Conservation (phyloP, 176 grass and related monocot species). For the Avena eriantha region DNA sequence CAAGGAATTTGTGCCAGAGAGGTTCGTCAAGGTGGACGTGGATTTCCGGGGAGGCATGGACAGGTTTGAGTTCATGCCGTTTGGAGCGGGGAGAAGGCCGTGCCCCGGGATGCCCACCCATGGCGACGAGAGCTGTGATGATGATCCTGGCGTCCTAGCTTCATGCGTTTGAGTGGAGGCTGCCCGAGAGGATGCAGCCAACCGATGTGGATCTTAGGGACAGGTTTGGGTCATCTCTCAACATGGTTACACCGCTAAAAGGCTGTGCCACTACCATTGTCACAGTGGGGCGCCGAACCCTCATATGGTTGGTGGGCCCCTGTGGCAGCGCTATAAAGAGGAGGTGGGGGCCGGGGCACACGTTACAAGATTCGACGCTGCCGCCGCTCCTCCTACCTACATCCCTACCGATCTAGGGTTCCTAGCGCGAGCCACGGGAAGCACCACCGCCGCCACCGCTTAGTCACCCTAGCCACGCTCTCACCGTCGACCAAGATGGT, state of each 20-base stretch:
- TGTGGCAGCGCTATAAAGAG: too few relatives aligned
- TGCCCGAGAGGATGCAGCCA: slow-evolving; percentile 54
- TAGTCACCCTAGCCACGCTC: too few relatives aligned
- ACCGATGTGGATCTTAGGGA: slow-evolving; percentile 56
- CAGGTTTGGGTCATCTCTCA: slow-evolving; percentile 45
- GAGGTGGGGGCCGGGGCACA: too few relatives aligned
- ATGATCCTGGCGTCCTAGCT: slow-evolving; percentile 48
- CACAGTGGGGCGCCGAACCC: not conserved
- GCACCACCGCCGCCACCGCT: too few relatives aligned
- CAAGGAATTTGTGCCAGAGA: slow-evolving; percentile 49
- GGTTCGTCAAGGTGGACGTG: slow-evolving; percentile 43
- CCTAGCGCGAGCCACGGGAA: too few relatives aligned
- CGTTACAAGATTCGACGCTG: too few relatives aligned
- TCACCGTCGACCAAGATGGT: too few relatives aligned
- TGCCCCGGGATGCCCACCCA: slow-evolving; percentile 60
- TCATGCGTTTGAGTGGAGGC: slow-evolving; percentile 60
- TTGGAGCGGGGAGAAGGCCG: slow-evolving; percentile 54
- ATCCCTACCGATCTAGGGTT: too few relatives aligned
- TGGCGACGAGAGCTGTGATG: slow-evolving; percentile 50
- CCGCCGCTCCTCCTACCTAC: too few relatives aligned
- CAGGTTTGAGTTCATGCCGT: slow-evolving; percentile 58
- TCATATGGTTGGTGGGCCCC: too few relatives aligned
- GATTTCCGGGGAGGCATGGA: slow-evolving; percentile 43
- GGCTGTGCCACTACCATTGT: slow-evolving; percentile 29
- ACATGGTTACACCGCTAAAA: slow-evolving; percentile 59